These are phyloP conservation scores for Tylopilus vinaceipallidus DNA, from an alignment of 768 basidiomycete species.

Conservation along the genomic window DNA sequence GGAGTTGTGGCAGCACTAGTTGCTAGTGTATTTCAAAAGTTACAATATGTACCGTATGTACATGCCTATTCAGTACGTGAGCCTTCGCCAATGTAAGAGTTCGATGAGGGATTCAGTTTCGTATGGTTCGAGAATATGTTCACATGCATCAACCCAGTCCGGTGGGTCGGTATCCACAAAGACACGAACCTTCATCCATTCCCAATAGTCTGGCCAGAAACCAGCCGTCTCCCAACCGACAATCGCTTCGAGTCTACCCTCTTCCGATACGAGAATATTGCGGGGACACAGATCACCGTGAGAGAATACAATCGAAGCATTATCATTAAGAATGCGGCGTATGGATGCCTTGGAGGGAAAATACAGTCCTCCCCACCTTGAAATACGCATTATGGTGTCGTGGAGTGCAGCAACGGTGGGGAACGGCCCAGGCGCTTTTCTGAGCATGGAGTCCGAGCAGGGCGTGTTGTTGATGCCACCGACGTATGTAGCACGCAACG, in stretches of 20 bases:
- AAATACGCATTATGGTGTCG: too few species aligned
- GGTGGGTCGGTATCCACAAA: background rate
- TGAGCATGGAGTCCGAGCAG: too few species aligned
- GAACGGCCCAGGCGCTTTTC: too few species aligned
- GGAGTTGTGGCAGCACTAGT: too few species aligned
- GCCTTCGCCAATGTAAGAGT: background rate
- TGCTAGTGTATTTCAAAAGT: too few species aligned
- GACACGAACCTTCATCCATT: background rate
- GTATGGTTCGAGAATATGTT: background rate
- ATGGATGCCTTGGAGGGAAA: background rate
- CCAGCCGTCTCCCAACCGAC: background rate
- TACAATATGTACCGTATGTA: too few species aligned
- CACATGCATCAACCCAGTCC: background rate
- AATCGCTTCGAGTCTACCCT: background rate
- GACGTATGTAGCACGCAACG: background rate
- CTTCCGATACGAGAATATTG: background rate
- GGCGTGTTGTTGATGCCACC: too few species aligned
- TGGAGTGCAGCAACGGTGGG: too few species aligned
- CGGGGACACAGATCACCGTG: background rate
- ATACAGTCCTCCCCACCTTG: background rate
- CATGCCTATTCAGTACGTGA: background rate
- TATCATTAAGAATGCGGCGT: background rate
- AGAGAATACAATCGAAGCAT: background rate
- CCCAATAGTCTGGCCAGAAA: background rate
- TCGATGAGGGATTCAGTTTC: background rate